Conservation (phyloP, 495 filamentous ascomycete genomes). For the Platismatia glauca region DNA sequence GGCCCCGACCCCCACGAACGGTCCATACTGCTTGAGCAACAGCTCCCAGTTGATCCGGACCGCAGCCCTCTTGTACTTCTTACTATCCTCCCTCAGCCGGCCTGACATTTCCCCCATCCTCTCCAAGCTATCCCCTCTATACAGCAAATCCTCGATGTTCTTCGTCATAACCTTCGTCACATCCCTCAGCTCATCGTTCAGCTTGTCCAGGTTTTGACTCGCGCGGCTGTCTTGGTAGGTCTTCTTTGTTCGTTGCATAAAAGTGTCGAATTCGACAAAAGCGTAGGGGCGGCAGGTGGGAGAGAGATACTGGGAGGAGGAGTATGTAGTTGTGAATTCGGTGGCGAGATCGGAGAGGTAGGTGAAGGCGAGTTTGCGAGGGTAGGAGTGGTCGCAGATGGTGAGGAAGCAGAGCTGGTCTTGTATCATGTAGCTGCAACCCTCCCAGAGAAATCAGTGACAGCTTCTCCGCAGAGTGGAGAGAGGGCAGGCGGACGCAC, state of each 20-base stretch:
- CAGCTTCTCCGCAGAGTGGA: not conserved
- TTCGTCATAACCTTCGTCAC: slow-evolving; percentile 99
- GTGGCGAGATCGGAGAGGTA: slow-evolving; percentile 87
- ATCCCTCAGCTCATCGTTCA: slow-evolving; percentile 93
- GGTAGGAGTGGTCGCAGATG: slow-evolving; percentile 88
- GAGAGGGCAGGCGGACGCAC: slow-evolving; percentile 39
- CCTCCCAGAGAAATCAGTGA: not conserved
- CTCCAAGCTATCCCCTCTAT: slow-evolving; percentile 89
- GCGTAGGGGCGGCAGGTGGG: slow-evolving; percentile 80
- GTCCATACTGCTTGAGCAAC: slow-evolving; percentile 93
- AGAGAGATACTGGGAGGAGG: slow-evolving; percentile 57
- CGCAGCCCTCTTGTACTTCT: slow-evolving; percentile 85
- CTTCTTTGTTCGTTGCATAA: slow-evolving; percentile 85
- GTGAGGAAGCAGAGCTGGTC: slow-evolving; percentile 79
- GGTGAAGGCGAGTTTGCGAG: slow-evolving; percentile 96
- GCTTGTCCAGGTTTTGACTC: slow-evolving; percentile 71
- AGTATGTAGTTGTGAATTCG: slow-evolving; percentile 88
- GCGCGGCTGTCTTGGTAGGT: slow-evolving; percentile 92
- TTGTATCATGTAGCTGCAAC: slow-evolving; percentile 69
- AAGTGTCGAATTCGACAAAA: slow-evolving; percentile 96
- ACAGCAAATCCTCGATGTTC: slow-evolving; percentile 97
- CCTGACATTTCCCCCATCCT: slow-evolving; percentile 93
- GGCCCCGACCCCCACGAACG: slow-evolving; percentile 67
- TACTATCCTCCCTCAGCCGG: slow-evolving; percentile 79
- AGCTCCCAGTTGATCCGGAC: slow-evolving; percentile 98